These are phyloP conservation scores for Cytospora leucostoma DNA, from an alignment of 2,329 filamentous ascomycete species.

Conservation along the genomic window DNA sequence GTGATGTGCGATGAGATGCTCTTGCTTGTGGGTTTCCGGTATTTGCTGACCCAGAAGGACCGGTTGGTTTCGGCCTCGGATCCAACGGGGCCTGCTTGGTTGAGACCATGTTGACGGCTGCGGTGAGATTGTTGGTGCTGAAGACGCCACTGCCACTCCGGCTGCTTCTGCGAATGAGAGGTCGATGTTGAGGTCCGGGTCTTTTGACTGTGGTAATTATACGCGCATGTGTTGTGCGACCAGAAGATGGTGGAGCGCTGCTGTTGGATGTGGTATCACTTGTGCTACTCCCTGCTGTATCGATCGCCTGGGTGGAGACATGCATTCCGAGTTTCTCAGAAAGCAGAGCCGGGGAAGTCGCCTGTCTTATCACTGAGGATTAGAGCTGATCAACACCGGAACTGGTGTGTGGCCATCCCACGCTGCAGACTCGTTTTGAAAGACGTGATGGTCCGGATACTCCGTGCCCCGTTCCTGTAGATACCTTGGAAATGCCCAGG, in stretches of 20 bases:
- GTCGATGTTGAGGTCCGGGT: constrained; percentile 17
- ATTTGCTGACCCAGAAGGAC: constrained; percentile 9
- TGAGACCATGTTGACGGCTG: constrained; percentile 27
- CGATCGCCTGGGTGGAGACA: constrained; percentile 23
- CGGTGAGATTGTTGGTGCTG: constrained; percentile 27
- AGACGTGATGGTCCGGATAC: neutral
- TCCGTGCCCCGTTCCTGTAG: neutral
- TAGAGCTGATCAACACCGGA: neutral
- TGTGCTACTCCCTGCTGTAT: constrained; percentile 17
- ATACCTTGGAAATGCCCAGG: neutral
- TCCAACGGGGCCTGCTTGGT: constrained; percentile 24
- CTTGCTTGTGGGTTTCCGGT: constrained; percentile 11
- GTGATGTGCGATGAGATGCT: constrained; percentile 22
- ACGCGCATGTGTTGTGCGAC: constrained; percentile 8
- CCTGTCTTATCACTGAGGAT: constrained; percentile 3
- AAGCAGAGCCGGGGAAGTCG: constrained; percentile 20
- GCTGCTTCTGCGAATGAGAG: constrained; percentile 23
- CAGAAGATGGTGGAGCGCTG: neutral
- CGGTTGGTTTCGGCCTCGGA: constrained; percentile 14
- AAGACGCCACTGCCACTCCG: constrained; percentile 22
- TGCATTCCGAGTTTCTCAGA: constrained; percentile 22
- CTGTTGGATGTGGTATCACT: neutral
- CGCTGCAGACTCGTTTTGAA: neutral
- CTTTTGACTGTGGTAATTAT: constrained; percentile 25
- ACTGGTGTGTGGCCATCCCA: neutral